Evolutionary conservation across 208 protist species (phyloP).

Genomic region (Leishmania amazonensis): DNA sequence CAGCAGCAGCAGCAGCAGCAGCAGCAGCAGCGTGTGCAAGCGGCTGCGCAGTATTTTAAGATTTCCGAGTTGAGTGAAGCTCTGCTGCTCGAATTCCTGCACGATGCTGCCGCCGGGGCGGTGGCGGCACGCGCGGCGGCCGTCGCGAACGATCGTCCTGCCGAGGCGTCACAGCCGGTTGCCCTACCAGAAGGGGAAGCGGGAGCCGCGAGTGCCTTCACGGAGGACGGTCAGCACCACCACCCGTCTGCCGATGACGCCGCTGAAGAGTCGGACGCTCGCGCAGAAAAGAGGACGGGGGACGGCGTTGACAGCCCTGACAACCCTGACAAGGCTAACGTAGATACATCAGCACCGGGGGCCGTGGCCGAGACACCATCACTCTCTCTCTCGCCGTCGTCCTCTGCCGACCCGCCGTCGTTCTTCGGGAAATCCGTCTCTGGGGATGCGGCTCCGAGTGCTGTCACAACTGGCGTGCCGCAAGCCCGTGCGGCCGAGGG

Average conservation of each 20-base stretch:
- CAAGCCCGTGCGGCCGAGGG: neutral
- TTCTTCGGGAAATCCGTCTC: neutral
- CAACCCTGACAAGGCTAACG: neutral
- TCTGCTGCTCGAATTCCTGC: constrained; percentile 2
- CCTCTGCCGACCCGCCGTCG: neutral
- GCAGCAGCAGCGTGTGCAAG: neutral
- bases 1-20: neutral
- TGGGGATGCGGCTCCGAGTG: neutral
- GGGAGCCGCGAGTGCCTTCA: neutral
- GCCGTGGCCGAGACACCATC: neutral
- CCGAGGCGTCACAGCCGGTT: neutral
- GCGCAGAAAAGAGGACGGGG: neutral
- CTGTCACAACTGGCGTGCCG: neutral
- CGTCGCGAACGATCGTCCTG: neutral
- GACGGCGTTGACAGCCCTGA: neutral
- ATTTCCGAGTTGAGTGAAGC: neutral
- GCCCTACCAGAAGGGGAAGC: neutral
- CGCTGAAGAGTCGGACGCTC: neutral
- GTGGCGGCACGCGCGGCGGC: neutral
- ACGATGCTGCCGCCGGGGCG: neutral
- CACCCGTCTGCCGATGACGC: neutral
- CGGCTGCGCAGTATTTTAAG: neutral
- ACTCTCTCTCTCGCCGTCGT: neutral
- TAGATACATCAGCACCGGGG: neutral
- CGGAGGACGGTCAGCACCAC: neutral